A percentile compares a stretch with the other conserved stretches of the same genome.
These are phyloP conservation scores for Senna tora DNA, from an alignment of 306 rosid genomes.

Conservation along the genomic window DNA sequence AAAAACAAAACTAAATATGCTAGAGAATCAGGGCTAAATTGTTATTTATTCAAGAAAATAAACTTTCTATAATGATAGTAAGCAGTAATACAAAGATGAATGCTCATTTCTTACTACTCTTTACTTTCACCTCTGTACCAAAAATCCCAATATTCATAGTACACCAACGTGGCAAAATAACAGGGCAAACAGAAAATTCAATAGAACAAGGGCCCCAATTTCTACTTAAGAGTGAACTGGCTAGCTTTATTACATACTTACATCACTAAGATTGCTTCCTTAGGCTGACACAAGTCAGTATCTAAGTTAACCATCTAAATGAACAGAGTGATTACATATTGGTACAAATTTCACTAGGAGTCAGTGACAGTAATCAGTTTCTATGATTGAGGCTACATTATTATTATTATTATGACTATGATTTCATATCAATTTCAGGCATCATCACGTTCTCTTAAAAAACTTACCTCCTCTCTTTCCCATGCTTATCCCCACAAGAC, in stretches of 20 bases:
- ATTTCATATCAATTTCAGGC: conserved; percentile 40
- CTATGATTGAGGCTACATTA: conserved; percentile 37
- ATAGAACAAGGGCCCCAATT: neutral
- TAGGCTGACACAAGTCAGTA: conserved; percentile 3
- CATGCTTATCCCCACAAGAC: conserved; percentile 53
- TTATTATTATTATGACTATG: conserved; percentile 30
- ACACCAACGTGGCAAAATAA: no score
- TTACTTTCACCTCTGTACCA: no score
- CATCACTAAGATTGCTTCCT: conserved; percentile 39
- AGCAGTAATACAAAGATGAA: no score
- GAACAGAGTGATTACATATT: conserved; percentile 38
- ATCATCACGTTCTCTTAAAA: conserved; percentile 59
- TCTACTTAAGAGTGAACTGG: neutral
- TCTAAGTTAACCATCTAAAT: conserved; percentile 46
- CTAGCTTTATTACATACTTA: conserved; percentile 40
- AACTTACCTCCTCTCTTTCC: conserved; percentile 85
- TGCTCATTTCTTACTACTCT: no score
- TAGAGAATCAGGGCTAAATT: no score
- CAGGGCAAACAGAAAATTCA: neutral
- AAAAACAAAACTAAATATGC: no score
- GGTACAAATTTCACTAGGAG: conserved; percentile 45
- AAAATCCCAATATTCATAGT: no score
- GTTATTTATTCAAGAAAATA: no score
- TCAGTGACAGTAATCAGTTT: conserved; percentile 32
- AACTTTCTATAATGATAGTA: no score